Conservation (phyloP, 2,329 filamentous ascomycete species). For the Lasiodiplodia hormozganensis region DNA sequence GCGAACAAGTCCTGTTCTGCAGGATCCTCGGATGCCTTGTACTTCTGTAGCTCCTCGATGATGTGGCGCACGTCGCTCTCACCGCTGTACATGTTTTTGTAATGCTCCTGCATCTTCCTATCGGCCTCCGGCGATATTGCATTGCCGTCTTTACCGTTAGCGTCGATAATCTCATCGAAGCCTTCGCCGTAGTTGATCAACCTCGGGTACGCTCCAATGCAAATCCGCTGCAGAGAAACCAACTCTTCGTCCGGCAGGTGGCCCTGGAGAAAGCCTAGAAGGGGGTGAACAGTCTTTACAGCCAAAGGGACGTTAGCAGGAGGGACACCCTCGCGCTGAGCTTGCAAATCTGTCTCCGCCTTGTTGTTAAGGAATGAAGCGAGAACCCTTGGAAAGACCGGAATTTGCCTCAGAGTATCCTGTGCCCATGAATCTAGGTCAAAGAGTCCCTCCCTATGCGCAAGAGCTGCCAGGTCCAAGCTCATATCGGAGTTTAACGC, state of each 20-base stretch:
- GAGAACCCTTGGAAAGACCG: conserved; percentile 73
- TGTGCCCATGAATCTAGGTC: conserved; percentile 84
- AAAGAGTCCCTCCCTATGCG: conserved; percentile 79
- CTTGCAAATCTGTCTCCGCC: conserved; percentile 77
- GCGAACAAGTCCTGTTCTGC: conserved; percentile 93
- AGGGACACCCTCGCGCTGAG: conserved; percentile 73
- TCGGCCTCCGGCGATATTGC: conserved; percentile 79
- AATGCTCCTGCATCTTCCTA: conserved; percentile 94
- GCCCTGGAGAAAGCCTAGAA: conserved; percentile 77
- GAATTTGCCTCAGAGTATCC: conserved; percentile 68
- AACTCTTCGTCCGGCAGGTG: conserved; percentile 70
- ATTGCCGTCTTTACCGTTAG: conserved; percentile 83
- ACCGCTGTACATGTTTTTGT: conserved; percentile 96
- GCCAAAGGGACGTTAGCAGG: conserved; percentile 76
- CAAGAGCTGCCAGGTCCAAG: conserved; percentile 83
- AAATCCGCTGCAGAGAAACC: conserved; percentile 81
- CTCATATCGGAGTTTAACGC: conserved; percentile 83
- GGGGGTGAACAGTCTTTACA: conserved; percentile 81
- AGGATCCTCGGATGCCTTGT: conserved; percentile 85
- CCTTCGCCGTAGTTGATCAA: conserved; percentile 96
- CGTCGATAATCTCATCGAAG: conserved; percentile 88
- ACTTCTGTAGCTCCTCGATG: conserved; percentile 80
- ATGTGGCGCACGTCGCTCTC: conserved; percentile 87
- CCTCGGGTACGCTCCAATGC: conserved; percentile 90
- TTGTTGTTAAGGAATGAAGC: conserved; percentile 85